Base-by-base conservation (phyloP, 1,284 basidiomycete genomes). In the Ustilago lituana region DNA sequence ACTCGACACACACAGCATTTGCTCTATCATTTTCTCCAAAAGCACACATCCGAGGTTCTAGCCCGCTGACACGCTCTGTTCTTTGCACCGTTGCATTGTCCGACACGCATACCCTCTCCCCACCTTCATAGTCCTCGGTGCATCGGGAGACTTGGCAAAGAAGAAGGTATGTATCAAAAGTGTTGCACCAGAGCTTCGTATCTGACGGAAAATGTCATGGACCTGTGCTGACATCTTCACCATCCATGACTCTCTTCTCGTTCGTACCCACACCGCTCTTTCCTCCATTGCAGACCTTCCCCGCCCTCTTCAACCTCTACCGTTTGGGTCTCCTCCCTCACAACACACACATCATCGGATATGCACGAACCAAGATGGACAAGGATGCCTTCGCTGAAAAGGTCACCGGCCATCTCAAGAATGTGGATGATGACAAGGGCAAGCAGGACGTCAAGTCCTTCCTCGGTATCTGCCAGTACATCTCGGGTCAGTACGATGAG, bases 81-180 rank as follows among this genome's bases (percentile, higher is more conserved):
- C n/a, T n/a, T n/a, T n/a, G n/a, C n/a, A n/a, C n/a, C n/a, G n/a
- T n/a, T n/a, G n/a, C n/a, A n/a, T n/a, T n/a, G n/a, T n/a, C n/a
- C n/a, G n/a, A 14, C 20, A n/a, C 29, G 29, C 24, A 8, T 32
- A 32, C 29, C n/a, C 33, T 22, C n/a, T 23, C 10, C 20, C 17
- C 26, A 6, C 19, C 14, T 39, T 20, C 17, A 15, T 78, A 94
- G 95, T 98, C 55, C 88, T 96, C 62, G 96, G 96, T 63, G 95
- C 95, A 20, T 96, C 93, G 59, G 95, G 95, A 49, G 95, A 98
- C 86, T 87, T 98, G 47, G 96, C 95, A 62, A 97, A 97, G 90
- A 98, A 98, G 87, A 98, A 98, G 88, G 94, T 91, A 44, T 36
- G 78, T 46, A 23, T 17, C 10, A 23, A n/a, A n/a, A n/a, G n/a